Percentiles rank a stretch among this genome's conserved stretches.
Evolutionary conservation across 768 basidiomycete genomes (phyloP).

Genomic region (Russula griseocarnosa): DNA sequence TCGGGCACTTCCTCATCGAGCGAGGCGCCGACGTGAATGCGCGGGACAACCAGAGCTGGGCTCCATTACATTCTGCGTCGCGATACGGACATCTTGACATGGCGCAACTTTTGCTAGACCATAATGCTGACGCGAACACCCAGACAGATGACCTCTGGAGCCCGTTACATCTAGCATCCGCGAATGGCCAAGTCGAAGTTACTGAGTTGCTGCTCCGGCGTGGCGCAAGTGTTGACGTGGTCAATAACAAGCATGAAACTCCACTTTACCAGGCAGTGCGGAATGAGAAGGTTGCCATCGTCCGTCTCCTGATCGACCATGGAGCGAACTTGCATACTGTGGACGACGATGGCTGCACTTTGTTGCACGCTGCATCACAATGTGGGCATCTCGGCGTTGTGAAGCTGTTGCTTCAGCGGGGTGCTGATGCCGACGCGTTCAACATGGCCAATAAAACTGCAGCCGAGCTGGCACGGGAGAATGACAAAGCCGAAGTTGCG

Average conservation of each 20-base stretch:
- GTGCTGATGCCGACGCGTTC: not conserved
- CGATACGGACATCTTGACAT: not conserved
- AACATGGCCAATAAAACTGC: too few relatives aligned
- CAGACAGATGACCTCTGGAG: not conserved
- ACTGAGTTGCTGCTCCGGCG: not conserved
- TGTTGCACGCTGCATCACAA: not conserved
- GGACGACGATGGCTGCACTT: not conserved
- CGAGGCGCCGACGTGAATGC: not conserved
- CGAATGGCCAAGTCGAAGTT: not conserved
- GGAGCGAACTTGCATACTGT: not conserved
- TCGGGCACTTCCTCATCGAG: not conserved
- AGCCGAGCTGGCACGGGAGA: too few relatives aligned
- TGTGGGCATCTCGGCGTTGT: not conserved
- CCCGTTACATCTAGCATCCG: not conserved
- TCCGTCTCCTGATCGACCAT: not conserved
- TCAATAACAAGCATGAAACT: not conserved
- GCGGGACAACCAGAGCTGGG: not conserved
- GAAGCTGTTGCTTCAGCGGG: not conserved
- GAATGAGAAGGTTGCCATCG: not conserved
- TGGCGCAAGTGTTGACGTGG: not conserved
- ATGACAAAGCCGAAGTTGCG: too few relatives aligned
- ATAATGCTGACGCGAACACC: not conserved
- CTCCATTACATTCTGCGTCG: not conserved
- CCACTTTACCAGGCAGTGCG: not conserved
- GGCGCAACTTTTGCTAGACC: not conserved